A percentile compares a stretch with the other conserved stretches of the same genome.
Evolutionary conservation across 2,329 filamentous ascomycete genomes (phyloP).

Genomic region (Colletotrichum liriopes): DNA sequence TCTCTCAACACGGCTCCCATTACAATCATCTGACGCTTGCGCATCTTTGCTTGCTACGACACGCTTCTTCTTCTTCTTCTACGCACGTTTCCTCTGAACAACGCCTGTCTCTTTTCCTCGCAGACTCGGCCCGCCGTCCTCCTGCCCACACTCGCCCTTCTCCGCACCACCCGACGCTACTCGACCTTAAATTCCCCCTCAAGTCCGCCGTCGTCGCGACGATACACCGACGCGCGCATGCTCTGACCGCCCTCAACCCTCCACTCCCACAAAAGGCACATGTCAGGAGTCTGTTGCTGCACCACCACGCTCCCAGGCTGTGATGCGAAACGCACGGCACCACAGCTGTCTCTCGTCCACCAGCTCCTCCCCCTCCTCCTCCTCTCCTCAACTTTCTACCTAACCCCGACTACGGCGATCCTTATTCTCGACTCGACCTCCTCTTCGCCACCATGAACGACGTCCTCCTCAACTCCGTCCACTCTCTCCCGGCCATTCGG

Average conservation of each 20-base stretch:
- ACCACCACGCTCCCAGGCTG: slow-evolving; percentile 23
- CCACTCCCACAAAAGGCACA: slow-evolving; percentile 30
- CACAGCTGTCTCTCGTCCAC: slow-evolving; percentile 29
- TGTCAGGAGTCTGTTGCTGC: slow-evolving; percentile 31
- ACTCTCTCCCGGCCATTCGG: slow-evolving; percentile 32
- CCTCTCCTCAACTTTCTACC: slow-evolving; percentile 3
- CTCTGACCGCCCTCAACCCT: slow-evolving; percentile 33
- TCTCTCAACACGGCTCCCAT: slow-evolving; percentile 1
- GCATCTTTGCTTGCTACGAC: neutral
- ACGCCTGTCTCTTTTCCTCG: neutral
- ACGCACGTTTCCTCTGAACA: neutral
- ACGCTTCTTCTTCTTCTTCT: neutral
- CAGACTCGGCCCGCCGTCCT: neutral
- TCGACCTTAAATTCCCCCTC: neutral
- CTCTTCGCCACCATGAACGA: slow-evolving; percentile 39
- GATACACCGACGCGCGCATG: slow-evolving; percentile 31
- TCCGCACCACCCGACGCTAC: neutral
- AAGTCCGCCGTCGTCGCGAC: slow-evolving; percentile 22
- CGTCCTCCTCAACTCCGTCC: slow-evolving; percentile 42
- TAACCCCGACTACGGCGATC: slow-evolving; percentile 8
- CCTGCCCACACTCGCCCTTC: slow-evolving; percentile 1
- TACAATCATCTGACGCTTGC: slow-evolving; percentile 26
- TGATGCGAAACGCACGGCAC: slow-evolving; percentile 40
- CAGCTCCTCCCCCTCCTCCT: neutral
- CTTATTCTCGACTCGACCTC: neutral